Evolutionary conservation across 768 basidiomycete species (phyloP).

Genomic region (Candolleomyces aberdarensis): DNA sequence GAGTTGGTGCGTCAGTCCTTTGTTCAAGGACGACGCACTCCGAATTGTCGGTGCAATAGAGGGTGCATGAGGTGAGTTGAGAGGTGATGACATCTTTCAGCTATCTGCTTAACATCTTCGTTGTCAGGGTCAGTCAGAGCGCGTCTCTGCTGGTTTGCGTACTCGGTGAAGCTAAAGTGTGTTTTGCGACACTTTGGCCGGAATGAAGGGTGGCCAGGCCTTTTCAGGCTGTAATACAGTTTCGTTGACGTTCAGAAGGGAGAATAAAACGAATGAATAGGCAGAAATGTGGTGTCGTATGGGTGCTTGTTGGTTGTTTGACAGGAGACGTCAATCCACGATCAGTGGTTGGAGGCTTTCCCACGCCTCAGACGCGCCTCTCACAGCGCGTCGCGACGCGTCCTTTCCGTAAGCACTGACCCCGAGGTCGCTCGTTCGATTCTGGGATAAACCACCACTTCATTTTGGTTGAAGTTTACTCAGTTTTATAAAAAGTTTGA

Average conservation of each 20-base stretch:
- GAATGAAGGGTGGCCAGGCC: too few relatives aligned
- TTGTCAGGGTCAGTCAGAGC: neutral
- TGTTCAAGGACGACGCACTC: neutral
- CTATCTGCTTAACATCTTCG: neutral
- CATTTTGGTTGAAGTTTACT: neutral
- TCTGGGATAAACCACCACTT: neutral
- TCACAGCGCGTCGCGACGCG: neutral
- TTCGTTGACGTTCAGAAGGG: neutral
- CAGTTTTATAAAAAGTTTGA: too few relatives aligned
- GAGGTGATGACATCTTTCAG: neutral
- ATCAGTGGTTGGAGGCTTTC: neutral
- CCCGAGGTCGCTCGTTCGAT: neutral
- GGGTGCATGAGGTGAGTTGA: neutral
- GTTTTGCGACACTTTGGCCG: too few relatives aligned
- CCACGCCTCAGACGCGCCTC: neutral
- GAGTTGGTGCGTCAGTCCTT: neutral
- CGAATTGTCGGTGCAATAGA: neutral
- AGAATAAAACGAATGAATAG: neutral
- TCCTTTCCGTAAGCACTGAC: neutral
- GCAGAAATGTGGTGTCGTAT: neutral
- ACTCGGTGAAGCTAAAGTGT: too few relatives aligned
- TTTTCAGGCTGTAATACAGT: neutral
- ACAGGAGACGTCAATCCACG: neutral
- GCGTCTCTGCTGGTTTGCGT: neutral
- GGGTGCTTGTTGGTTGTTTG: neutral